These are phyloP conservation scores for Vigna hirtella DNA, from an alignment of 306 rosid species.

Conservation along the genomic window DNA sequence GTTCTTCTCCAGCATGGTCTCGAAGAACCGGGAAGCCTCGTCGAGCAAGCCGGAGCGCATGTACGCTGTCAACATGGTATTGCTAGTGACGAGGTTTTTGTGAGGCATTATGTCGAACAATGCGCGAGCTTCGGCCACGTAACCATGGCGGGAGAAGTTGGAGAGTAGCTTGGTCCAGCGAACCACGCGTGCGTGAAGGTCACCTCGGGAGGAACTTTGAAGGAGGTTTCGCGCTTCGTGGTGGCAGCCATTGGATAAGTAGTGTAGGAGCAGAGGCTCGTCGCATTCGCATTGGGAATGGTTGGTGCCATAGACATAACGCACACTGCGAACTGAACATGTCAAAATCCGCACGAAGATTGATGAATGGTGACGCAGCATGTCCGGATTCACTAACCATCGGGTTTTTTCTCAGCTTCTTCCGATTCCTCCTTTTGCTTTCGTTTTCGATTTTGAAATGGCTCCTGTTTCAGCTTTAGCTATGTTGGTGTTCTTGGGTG, in stretches of 20 bases:
- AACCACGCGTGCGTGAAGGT: slow-evolving; percentile 50
- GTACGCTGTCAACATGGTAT: slow-evolving; percentile 72
- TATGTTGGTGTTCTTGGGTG: slow-evolving; percentile 59
- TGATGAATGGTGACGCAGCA: slow-evolving; percentile 2
- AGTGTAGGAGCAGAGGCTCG: slow-evolving; percentile 56
- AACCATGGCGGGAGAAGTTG: slow-evolving; percentile 49
- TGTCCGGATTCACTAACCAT: not conserved
- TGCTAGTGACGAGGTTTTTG: slow-evolving; percentile 63
- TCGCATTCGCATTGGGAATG: slow-evolving; percentile 31
- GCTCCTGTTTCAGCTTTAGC: slow-evolving; percentile 65
- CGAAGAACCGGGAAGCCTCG: slow-evolving; percentile 59
- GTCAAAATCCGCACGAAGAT: slow-evolving; percentile 20
- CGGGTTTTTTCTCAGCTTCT: slow-evolving; percentile 38
- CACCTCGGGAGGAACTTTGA: slow-evolving; percentile 45
- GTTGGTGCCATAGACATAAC: not conserved
- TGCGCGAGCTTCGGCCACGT: slow-evolving; percentile 58
- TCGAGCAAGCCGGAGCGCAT: slow-evolving; percentile 57
- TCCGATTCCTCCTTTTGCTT: not conserved
- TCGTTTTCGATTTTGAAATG: slow-evolving; percentile 25
- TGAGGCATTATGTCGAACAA: slow-evolving; percentile 70
- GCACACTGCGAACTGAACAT: slow-evolving; percentile 7
- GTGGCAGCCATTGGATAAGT: slow-evolving; percentile 44
- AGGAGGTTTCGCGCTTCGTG: slow-evolving; percentile 61
- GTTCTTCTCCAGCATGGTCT: slow-evolving; percentile 65
- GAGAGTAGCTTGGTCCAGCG: slow-evolving; percentile 68